Base-by-base conservation (phyloP, 129 eudicot genomes). In the Flaveria ramosissima region DNA sequence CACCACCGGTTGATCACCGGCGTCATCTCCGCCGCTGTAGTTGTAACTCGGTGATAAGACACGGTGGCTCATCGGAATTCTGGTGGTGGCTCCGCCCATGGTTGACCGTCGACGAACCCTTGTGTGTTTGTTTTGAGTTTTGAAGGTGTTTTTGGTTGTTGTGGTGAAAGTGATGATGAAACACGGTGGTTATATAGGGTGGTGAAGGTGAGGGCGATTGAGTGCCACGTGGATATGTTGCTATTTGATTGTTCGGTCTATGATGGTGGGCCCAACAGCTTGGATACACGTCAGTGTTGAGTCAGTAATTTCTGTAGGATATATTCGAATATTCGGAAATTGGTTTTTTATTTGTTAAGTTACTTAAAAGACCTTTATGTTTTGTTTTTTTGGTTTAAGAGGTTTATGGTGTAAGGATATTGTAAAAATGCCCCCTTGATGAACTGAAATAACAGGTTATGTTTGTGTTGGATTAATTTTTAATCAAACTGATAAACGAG, bases 211-310 rank as follows among this genome's bases (percentile, higher is more conserved):
- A 41, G 50, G 73, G 14, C 46, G 53, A 56, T 42, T 74, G 20
- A 32, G 2, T 39, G 78, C 81, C 84, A 82, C 84, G 84, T 82
- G 85, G 85, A 27, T 20, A 6, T 30, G 19, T 13, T 5, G 36
- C 55, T 30, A 68, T 57, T 80, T 68, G 78, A 7, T 56, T 60
- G 46, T 32, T 41, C 53, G 74, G 89, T 77, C 82, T 80, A 71
- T 24, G 30, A 51, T 51, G 82, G 85, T 70, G 81, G 85, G 79
- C 78, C 85, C 82, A 70, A 21, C 69, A 80, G 75, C 84, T 66
- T 11, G 86, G 92, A 91, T 88, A 80, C 97, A 91, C 94, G 91
- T 88, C 88, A 83, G 85, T 84, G 39, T 19, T 48, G 52, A 81
- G 85, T 82, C 85, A 81, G 82, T 80, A 80, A 67, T 46, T 80